Conservation (phyloP, 164 flowering plant genomes). For the Chimonanthus salicifolius region DNA sequence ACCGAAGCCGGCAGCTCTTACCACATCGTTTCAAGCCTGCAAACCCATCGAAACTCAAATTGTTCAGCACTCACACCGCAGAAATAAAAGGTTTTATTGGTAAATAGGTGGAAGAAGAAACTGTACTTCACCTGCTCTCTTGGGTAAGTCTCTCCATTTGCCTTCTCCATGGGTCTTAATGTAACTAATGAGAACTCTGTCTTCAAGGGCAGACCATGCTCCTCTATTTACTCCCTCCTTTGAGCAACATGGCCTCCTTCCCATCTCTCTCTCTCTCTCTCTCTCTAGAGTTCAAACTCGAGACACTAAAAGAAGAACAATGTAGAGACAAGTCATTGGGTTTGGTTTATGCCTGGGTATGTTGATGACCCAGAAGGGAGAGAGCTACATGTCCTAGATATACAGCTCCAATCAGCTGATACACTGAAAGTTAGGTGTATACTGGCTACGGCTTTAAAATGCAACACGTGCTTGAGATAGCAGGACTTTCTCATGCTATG, state of each 20-base stretch:
- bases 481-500: no score
- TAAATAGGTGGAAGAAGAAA: background rate
- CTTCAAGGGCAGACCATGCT: background rate
- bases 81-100: no score
- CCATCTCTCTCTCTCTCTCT: background rate
- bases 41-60: background rate
- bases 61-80: no score
- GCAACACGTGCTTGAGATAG: no score
- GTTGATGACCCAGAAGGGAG: background rate
- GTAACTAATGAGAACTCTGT: background rate
- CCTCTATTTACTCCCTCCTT: background rate
- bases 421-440: background rate
- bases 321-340: background rate
- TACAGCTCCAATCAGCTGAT: background rate
- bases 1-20: conserved; percentile 30
- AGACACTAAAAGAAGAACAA: no score
- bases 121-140: background rate
- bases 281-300: background rate
- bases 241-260: background rate
- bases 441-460: no score
- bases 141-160: background rate
- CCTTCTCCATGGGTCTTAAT: background rate
- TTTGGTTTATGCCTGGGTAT: background rate
- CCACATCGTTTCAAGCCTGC: conserved; percentile 32
- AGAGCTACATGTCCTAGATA: background rate